A percentile compares a stretch with the other conserved stretches of the same genome.
Conservation (phyloP, 805 yeast species). For the Pichia pseudocactophila region DNA sequence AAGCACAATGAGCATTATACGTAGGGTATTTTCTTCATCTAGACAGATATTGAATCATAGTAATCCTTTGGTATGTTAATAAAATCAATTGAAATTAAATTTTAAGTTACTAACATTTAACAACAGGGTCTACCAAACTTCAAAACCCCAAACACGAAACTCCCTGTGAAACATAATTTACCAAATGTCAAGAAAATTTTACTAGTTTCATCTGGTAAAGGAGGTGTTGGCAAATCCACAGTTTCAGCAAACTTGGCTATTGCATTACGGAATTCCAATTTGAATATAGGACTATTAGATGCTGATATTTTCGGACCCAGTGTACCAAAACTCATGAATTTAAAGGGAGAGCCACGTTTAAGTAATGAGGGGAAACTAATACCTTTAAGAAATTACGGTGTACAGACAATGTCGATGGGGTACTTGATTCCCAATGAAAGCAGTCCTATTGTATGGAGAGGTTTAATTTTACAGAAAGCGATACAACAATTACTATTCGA, state of each 20-base stretch:
- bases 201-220: conserved; percentile 68
- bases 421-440: conserved; percentile 57
- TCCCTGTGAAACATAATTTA: conserved; percentile 47
- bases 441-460: conserved; percentile 77
- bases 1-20: background rate
- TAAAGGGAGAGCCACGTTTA: conserved; percentile 60
- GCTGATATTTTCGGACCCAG: conserved; percentile 85
- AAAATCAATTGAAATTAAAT: background rate
- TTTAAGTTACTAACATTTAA: conserved; percentile 7
- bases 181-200: conserved; percentile 55
- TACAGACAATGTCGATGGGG: conserved; percentile 87
- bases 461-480: conserved; percentile 81
- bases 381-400: conserved; percentile 66
- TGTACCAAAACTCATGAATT: conserved; percentile 60
- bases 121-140: conserved; percentile 37
- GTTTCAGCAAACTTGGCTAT: conserved; percentile 63
- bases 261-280: conserved; percentile 44
- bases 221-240: conserved; percentile 78
- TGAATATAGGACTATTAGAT: conserved; percentile 62
- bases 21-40: background rate
- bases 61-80: conserved; percentile 1
- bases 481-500: conserved; percentile 76
- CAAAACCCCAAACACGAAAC: conserved; percentile 34
- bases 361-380: conserved; percentile 43
- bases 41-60: background rate